Evolutionary conservation across 1,139 yeast genomes (phyloP), one percentile per base, ranked within the genome.

Genomic region (Candida gigantensis): DNA sequence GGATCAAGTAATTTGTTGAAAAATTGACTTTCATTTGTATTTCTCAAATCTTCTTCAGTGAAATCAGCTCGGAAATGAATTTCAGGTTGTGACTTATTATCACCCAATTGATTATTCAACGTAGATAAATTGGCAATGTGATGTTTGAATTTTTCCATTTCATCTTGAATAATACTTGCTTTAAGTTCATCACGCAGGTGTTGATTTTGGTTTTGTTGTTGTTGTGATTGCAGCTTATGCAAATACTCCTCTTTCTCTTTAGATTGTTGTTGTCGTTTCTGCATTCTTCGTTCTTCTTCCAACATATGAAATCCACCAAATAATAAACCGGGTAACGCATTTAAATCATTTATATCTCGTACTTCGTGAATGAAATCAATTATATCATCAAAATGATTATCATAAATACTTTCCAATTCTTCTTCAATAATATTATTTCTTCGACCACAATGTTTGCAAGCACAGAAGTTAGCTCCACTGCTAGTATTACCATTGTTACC

Each of bases 361-460:
- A 68, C 57, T 36, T 65, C 66, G 39, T 62, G 66, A 25, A 68
- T 66, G 43, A 65, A 68, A 36, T 64, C 67, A 37, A 63, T 55
- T 14, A 70, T 65, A 38, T 66, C 72, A 39, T 67, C 71, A 49
- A 86, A 88, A 31, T 89, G 77, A 37, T 79, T 77, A 50, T 84
- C 74, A 40, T 67, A 69, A 13, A 65, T 59, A 41, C 51, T 61
- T 43, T 67, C 90, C 52, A 90, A 73, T 53, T 87, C 96, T 46
- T 81, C 82, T 52, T 86, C 94, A 47, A 88, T 77, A 20, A 89
- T 79, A 42, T 72, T 65, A 47, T 82, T 79, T 47, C 85, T 80
- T 36, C 88, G 74, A 1, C 94, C 95, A 61, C 97, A 90, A 20
- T 81, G 81, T 5, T 81, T 67, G 57, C 97, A 90, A 39, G 80